A percentile compares a stretch with the other conserved stretches of the same genome.
These are phyloP conservation scores for Neoboletus subvelutipes DNA, from an alignment of 768 basidiomycete species.

Conservation along the genomic window DNA sequence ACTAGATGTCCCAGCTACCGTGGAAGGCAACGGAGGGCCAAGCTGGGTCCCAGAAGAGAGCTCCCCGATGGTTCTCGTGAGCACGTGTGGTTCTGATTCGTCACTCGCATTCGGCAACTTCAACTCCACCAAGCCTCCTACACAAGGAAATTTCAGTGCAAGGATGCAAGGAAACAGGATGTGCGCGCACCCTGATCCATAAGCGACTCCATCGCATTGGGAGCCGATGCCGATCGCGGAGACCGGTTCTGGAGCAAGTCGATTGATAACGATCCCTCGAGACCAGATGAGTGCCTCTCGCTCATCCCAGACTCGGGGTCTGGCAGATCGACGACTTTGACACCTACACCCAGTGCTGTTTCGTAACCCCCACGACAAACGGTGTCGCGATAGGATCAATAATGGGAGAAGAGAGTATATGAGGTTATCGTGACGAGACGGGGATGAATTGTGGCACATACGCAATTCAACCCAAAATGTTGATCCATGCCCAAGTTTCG, in stretches of 20 bases:
- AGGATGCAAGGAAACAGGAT: neutral
- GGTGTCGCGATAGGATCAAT: constrained; percentile 8
- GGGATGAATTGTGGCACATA: constrained; percentile 30
- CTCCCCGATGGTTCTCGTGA: constrained; percentile 45
- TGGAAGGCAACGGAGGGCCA: constrained; percentile 19
- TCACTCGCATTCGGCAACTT: constrained; percentile 42
- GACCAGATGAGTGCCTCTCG: constrained; percentile 21
- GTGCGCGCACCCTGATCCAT: constrained; percentile 59
- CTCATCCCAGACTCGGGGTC: constrained; percentile 24
- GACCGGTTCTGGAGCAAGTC: constrained; percentile 21
- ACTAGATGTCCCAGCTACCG: neutral
- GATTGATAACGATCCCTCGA: constrained; percentile 29
- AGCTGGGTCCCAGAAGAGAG: constrained; percentile 39
- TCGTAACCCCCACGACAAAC: constrained; percentile 1
- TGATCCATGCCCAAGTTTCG: constrained; percentile 65
- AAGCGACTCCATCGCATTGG: constrained; percentile 57
- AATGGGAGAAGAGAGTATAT: constrained; percentile 2
- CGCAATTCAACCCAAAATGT: constrained; percentile 88
- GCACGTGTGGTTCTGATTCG: constrained; percentile 31
- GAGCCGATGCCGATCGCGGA: constrained; percentile 2
- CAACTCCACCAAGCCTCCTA: constrained; percentile 60
- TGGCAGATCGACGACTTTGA: constrained; percentile 40
- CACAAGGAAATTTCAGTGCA: neutral
- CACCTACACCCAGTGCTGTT: constrained; percentile 67
- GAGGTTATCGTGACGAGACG: constrained; percentile 11